Evolutionary conservation across 345 rosid genomes (phyloP).

Genomic region (Lepidium africanum): DNA sequence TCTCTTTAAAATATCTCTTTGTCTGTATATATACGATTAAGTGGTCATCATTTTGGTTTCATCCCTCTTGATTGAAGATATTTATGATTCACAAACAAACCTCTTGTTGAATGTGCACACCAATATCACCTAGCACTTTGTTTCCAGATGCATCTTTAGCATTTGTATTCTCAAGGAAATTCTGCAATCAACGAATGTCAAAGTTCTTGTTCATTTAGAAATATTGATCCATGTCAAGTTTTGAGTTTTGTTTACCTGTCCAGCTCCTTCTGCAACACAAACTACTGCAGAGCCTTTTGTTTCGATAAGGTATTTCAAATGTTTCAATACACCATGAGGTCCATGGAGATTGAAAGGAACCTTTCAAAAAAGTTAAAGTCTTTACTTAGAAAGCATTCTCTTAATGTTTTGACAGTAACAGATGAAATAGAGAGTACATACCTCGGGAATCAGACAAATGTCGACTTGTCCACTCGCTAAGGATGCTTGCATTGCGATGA

Average conservation of each 20-base stretch:
- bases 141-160: constrained; percentile 98
- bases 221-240: neutral
- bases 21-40: constrained; percentile 28
- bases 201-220: neutral
- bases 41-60: too few relatives aligned
- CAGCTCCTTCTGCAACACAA: constrained; percentile 99
- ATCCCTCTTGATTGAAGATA: neutral
- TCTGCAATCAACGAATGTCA: constrained; percentile 38
- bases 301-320: constrained; percentile 82
- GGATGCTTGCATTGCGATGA: constrained; percentile 96
- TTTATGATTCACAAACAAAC: constrained; percentile 33
- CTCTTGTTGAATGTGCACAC: constrained; percentile 94
- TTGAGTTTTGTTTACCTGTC: constrained; percentile 49
- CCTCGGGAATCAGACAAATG: constrained; percentile 98
- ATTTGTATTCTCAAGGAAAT: constrained; percentile 68
- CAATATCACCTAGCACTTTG: constrained; percentile 71
- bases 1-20: constrained; percentile 68
- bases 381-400: constrained; percentile 1
- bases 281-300: constrained; percentile 96
- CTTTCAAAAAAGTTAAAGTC: constrained; percentile 29
- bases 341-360: constrained; percentile 85
- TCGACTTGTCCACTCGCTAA: constrained; percentile 98
- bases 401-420: neutral
- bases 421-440: constrained; percentile 8
- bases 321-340: constrained; percentile 81